phyloP scores from a whole-genome alignment of 495 filamentous ascomycete species.

The Penicillium verhagenii region DNA sequence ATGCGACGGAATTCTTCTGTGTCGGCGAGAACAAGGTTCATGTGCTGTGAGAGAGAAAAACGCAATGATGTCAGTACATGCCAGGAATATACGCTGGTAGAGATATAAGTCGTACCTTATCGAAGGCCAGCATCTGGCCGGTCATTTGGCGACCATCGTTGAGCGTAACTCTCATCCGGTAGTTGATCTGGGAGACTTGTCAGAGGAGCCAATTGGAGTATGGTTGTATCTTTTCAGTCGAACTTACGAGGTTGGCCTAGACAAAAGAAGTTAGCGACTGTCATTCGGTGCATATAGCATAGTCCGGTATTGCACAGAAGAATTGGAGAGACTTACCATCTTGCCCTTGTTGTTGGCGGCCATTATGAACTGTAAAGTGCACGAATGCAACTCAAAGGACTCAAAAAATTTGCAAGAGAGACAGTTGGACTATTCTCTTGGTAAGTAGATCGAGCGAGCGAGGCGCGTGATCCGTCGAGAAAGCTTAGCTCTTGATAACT shows the following conservation, averaged over 20 bases:
- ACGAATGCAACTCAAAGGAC: conserved; percentile 66
- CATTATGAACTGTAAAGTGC: conserved; percentile 63
- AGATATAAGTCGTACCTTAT: conserved; percentile 64
- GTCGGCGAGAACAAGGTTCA: conserved; percentile 98
- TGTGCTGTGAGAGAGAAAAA: conserved; percentile 69
- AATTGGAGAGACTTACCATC: conserved; percentile 73
- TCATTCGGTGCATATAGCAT: conserved; percentile 55
- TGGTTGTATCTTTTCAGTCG: not conserved
- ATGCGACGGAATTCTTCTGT: conserved; percentile 98
- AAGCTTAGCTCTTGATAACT: conserved; percentile 24
- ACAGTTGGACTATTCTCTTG: conserved; percentile 27
- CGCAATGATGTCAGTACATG: conserved; percentile 6
- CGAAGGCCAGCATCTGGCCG: conserved; percentile 95
- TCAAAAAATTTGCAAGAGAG: conserved; percentile 47
- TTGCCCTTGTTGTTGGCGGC: conserved; percentile 92
- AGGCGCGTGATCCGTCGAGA: conserved; percentile 18
- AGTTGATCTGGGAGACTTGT: conserved; percentile 76
- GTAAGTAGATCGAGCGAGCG: conserved; percentile 15
- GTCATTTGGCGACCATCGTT: conserved; percentile 96
- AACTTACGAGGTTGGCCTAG: conserved; percentile 95
- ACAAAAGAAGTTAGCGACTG: conserved; percentile 62
- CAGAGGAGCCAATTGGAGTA: conserved; percentile 20
- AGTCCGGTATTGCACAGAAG: conserved; percentile 27
- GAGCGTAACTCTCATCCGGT: conserved; percentile 95
- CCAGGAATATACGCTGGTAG: not conserved